Percentiles rank a stretch among this genome's conserved stretches.
Conservation (phyloP, 2,329 filamentous ascomycete genomes). For the Decorospora gaudefroyi region DNA sequence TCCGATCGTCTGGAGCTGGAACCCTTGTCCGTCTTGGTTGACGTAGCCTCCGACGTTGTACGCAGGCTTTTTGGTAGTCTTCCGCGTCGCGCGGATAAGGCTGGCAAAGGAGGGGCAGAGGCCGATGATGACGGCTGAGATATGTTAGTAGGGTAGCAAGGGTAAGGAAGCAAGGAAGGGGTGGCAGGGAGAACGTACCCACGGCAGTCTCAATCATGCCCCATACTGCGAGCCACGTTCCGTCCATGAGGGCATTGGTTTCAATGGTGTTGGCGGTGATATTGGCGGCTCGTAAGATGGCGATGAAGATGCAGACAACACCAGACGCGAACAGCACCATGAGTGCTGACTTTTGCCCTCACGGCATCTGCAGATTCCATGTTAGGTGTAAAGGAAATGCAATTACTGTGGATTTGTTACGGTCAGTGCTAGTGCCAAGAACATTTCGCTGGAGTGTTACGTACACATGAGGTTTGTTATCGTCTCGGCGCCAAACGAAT, state of each 20-base stretch:
- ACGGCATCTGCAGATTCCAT: conserved; percentile 10
- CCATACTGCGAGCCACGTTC: conserved; percentile 7
- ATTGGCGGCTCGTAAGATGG: conserved; percentile 1
- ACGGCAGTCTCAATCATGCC: conserved; percentile 3
- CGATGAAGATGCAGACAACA: conserved; percentile 6
- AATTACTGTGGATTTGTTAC: background rate
- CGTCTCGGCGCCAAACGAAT: conserved; percentile 1
- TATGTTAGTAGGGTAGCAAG: background rate
- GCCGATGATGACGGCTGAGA: background rate
- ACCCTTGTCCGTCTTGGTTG: background rate
- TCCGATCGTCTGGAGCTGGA: background rate
- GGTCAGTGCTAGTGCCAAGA: too few species aligned
- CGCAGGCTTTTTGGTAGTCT: background rate
- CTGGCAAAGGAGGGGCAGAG: background rate
- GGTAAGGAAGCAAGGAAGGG: background rate
- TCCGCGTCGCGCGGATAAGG: background rate
- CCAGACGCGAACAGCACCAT: background rate
- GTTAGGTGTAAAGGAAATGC: conserved; percentile 4
- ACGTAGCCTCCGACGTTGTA: background rate
- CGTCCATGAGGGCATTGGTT: background rate
- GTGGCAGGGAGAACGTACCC: conserved; percentile 20
- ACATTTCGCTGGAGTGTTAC: too few species aligned
- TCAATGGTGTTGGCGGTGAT: conserved; percentile 2
- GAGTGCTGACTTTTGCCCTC: background rate
- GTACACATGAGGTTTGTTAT: conserved; percentile 7